These are phyloP conservation scores for Echites panduratus DNA, from an alignment of 257 asterid species.

Conservation along the genomic window DNA sequence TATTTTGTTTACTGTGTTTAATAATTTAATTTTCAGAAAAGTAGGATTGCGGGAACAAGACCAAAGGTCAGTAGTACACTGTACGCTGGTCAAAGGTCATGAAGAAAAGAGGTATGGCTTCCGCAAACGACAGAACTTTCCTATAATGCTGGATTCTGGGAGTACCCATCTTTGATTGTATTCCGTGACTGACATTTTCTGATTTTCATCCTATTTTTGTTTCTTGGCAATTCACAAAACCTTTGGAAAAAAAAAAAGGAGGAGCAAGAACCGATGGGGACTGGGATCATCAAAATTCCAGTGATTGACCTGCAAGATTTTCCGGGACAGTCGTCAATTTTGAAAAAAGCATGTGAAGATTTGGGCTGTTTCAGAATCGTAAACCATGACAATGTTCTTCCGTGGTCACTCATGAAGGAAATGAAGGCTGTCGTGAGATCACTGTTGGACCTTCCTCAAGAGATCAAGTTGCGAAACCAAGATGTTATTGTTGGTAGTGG, in stretches of 20 bases:
- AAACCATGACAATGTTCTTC: constrained; percentile 22
- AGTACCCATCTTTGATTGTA: background rate
- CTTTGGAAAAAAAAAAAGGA: background rate
- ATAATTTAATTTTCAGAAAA: too few relatives aligned
- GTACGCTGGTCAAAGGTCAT: too few relatives aligned
- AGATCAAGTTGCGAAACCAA: constrained; percentile 42
- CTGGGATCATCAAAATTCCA: constrained; percentile 20
- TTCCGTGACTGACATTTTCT: background rate
- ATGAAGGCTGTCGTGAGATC: constrained; percentile 42
- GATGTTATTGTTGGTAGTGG: constrained; percentile 55
- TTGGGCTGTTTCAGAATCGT: constrained; percentile 40
- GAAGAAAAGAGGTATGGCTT: too few relatives aligned
- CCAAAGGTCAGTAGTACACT: too few relatives aligned
- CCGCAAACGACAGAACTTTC: too few relatives aligned
- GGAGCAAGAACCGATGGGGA: background rate
- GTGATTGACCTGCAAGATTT: constrained; percentile 38
- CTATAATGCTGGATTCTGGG: background rate
- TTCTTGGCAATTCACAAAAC: background rate
- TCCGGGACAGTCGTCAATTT: constrained; percentile 20
- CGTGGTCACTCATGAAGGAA: constrained; percentile 40
- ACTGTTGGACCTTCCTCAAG: constrained; percentile 45
- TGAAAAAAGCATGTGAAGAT: constrained; percentile 34
- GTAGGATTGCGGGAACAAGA: too few relatives aligned
- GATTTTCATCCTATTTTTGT: too few relatives aligned
- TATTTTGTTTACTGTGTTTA: too few relatives aligned